phyloP scores from a whole-genome alignment of 805 yeast genomes.

The Myxozyma sirexii region DNA sequence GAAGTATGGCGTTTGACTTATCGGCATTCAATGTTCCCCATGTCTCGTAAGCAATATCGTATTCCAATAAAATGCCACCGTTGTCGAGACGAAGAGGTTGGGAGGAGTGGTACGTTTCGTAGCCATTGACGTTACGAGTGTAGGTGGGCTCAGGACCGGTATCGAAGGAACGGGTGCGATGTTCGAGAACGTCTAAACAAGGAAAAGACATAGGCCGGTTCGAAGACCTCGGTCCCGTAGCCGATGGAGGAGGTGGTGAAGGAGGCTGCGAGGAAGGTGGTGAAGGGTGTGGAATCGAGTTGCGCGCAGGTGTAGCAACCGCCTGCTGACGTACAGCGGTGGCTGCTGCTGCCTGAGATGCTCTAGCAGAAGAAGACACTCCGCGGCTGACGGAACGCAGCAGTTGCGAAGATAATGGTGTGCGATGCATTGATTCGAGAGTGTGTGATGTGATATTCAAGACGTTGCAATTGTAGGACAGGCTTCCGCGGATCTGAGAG shows the following conservation, averaged over 20 bases:
- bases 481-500: no score
- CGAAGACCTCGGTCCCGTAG: constrained; percentile 41
- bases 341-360: constrained; percentile 13
- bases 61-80: constrained; percentile 76
- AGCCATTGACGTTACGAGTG: constrained; percentile 67
- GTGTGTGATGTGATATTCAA: no score
- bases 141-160: constrained; percentile 79
- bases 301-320: neutral
- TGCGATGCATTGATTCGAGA: neutral
- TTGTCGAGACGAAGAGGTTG: constrained; percentile 73
- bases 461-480: no score
- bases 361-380: constrained; percentile 16
- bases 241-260: constrained; percentile 7
- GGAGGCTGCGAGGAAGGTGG: neutral
- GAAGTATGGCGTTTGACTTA: constrained; percentile 70
- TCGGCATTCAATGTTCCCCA: constrained; percentile 77
- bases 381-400: constrained; percentile 8
- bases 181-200: constrained; percentile 77
- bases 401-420: neutral
- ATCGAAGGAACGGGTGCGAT: constrained; percentile 48
- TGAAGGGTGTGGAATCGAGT: neutral
- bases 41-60: constrained; percentile 85
- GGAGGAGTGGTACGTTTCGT: constrained; percentile 55
- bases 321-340: constrained; percentile 1
- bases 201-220: constrained; percentile 79